Base-by-base conservation (phyloP, 306 rosid species). In the Crataegus laevigata region DNA sequence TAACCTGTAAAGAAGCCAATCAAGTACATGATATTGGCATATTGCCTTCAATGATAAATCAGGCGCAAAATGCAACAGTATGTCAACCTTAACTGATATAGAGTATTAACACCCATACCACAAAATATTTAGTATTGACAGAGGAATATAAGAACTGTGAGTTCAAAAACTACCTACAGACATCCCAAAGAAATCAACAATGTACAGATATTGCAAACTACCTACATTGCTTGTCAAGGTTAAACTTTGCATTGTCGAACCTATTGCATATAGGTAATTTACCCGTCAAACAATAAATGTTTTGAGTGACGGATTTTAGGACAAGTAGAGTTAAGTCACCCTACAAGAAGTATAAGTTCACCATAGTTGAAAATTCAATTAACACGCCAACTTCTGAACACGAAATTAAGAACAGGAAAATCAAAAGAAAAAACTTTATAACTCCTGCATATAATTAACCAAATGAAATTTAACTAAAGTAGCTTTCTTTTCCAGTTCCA, bases 1-100 rank as follows among this genome's bases (percentile, higher is more conserved):
- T 94, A 77, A 94, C 99, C 99, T 94, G 87, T 21, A 77, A 81
- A 75, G 43, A 78, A 64, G 62, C 54, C 72, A 79, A 80, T 75
- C 63, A 18, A 38, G 78, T 65, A 83, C 54, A 83, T 58, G 45
- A 71, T 66, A 72, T 79, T 68, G 61, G 54, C 21, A 50, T 50
- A 15, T 15, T 11, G n/a, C 76, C 79, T 70, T 68, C 67, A 54
- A 66, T 28, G 28, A 25, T 32, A 55, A 42, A 28, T 57, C 74
- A 79, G 65, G 52, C 58, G 26, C 69, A 38, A 66, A 40, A 64
- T 42, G 69, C 73, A 60, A 78, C 60, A 24, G 70, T 72, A 57
- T 38, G 66, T 52, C 63, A 73, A 15, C n/a, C 58, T 12, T 50
- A 38, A 67, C 19, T 24, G 66, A 60, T 26, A 60, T 25, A 17